phyloP scores from a whole-genome alignment of 805 yeast genomes.

The Teunomyces barrocoloradensis region DNA sequence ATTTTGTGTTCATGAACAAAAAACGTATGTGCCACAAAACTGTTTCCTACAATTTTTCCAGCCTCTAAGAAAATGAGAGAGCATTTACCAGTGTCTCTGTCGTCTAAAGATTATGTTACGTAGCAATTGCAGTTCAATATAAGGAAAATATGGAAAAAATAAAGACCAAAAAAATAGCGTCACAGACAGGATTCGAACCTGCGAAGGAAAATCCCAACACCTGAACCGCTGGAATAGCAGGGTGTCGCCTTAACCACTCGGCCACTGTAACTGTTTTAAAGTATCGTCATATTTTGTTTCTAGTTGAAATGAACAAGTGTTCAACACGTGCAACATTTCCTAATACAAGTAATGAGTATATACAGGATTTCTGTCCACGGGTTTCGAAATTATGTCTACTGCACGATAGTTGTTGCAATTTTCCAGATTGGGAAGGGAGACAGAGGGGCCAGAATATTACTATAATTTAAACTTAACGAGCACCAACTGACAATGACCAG shows the following conservation, averaged over 20 bases:
- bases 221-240: slow-evolving; percentile 17
- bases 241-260: slow-evolving; percentile 39
- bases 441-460: not conserved
- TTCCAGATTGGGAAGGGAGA: not conserved
- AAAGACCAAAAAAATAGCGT: slow-evolving; percentile 29
- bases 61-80: too few relatives aligned
- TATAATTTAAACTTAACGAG: too few relatives aligned
- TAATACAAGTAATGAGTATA: not conserved
- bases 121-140: not conserved
- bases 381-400: not conserved
- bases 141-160: not conserved
- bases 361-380: not conserved
- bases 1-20: not conserved
- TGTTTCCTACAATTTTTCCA: too few relatives aligned
- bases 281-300: not conserved
- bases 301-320: not conserved
- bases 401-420: not conserved
- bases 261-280: slow-evolving; percentile 24
- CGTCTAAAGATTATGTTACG: too few relatives aligned
- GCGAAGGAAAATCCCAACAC: slow-evolving; percentile 44
- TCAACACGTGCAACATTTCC: not conserved
- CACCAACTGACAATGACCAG: too few relatives aligned
- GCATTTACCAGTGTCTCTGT: too few relatives aligned
- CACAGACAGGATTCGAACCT: slow-evolving; percentile 55
- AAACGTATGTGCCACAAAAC: not conserved